Evolutionary conservation across 768 basidiomycete genomes (phyloP).

Genomic region (Ephemerocybe angulata): DNA sequence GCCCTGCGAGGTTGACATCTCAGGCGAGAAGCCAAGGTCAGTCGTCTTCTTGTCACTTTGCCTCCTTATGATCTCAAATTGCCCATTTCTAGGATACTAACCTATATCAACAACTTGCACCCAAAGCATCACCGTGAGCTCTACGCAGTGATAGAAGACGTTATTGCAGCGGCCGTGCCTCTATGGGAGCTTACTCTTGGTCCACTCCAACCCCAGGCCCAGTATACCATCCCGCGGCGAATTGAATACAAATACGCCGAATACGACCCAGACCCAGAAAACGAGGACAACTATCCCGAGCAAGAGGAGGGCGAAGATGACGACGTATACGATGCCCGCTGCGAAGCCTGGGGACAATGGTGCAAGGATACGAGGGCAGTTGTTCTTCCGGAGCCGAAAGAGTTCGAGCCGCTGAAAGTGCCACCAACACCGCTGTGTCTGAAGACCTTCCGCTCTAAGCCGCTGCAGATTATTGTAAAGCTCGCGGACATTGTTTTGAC

Average conservation of each 20-base stretch:
- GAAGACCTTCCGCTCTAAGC: conserved; percentile 12
- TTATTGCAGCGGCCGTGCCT: conserved; percentile 24
- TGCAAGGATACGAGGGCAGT: not conserved
- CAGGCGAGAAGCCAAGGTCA: conserved; percentile 12
- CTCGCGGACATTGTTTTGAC: conserved; percentile 23
- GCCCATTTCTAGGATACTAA: conserved; percentile 15
- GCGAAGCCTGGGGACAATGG: not conserved
- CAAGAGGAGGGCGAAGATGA: not conserved
- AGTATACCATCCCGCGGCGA: not conserved
- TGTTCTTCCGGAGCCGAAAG: not conserved
- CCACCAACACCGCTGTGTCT: not conserved
- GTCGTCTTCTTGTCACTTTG: not conserved
- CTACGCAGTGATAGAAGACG: conserved; percentile 21
- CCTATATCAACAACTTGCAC: conserved; percentile 40
- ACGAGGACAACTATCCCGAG: not conserved
- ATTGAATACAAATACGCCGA: not conserved
- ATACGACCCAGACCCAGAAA: not conserved
- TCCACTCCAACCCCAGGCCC: conserved; percentile 7
- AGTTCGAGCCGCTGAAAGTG: not conserved
- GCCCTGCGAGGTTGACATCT: conserved; percentile 18
- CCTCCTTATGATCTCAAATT: not conserved
- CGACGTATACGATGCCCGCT: not conserved
- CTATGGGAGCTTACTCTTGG: conserved; percentile 27
- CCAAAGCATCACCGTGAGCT: conserved; percentile 22
- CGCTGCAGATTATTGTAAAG: conserved; percentile 19